Evolutionary conservation across 257 asterid genomes (phyloP), one percentile per base, ranked within the genome.

Genomic region (Datura wrightii): DNA sequence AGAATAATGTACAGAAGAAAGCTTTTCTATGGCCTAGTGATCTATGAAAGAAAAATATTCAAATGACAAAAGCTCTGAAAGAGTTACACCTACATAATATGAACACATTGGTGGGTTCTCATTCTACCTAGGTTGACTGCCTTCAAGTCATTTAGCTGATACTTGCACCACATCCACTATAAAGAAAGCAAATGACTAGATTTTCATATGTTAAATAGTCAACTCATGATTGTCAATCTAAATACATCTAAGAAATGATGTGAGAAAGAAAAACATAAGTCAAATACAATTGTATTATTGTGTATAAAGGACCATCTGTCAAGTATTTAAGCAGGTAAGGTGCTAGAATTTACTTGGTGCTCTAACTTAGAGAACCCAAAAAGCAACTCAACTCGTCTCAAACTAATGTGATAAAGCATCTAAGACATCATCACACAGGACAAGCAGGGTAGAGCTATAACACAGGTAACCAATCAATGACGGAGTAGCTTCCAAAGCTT

Each of bases 321-420:
- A 8, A 48, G 81, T 46, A 52, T 50, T 76, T 50, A 76, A 76
- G 82, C 62, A 76, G 24, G 82, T 14, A 50, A 37, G 82, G 62
- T 31, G 44, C 46, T 76, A 0, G 46, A 24, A 76, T 53, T 31
- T 76, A 55, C 31, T 2, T 31, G 44, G 4, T 76, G 62, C 4
- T 76, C 82, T 11, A 76, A 44, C 82, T 16, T 50, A 5, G 11
- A 62, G 7, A 76, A 31, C 46, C 3, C 8, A 24, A 76, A 76
- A 71, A 37, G 55, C 37, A n/a, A 50, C 24, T 50, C 62, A 50
- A 4, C 82, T 31, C 82, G 19, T 76, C 60, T 6, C 44, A 50
- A 50, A 50, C 24, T 76, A 50, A 24, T 50, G 60, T 76, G 44
- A 50, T 48, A 10, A 50, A 50, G 24, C 46, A 19, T 76, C 62